Percentiles rank a stretch among this genome's conserved stretches.
phyloP scores from a whole-genome alignment of 2,329 filamentous ascomycete genomes.

The Pseudonectria buxi region DNA sequence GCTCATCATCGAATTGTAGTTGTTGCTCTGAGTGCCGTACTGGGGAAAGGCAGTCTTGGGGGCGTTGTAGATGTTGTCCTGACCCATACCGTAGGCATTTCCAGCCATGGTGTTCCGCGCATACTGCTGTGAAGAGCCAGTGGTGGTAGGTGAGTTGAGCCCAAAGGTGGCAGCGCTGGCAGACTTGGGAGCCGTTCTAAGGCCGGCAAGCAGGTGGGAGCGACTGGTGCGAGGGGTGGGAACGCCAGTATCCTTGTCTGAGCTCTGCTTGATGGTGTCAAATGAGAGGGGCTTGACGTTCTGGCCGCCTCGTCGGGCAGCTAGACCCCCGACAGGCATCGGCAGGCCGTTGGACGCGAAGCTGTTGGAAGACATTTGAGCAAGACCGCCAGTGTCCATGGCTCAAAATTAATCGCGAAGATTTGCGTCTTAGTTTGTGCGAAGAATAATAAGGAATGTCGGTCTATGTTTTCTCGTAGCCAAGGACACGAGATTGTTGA shows the following conservation, averaged over 20 bases:
- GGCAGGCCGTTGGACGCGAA: constrained; percentile 66
- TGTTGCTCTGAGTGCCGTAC: constrained; percentile 30
- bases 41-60: constrained; percentile 54
- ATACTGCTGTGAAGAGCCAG: constrained; percentile 33
- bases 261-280: constrained; percentile 62
- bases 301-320: constrained; percentile 74
- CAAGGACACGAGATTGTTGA: constrained; percentile 13
- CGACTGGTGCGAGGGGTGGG: constrained; percentile 89
- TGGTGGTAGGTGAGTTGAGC: constrained; percentile 51
- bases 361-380: constrained; percentile 95
- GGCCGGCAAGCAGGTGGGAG: constrained; percentile 85
- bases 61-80: constrained; percentile 38
- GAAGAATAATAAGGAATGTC: constrained; percentile 16
- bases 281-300: constrained; percentile 87
- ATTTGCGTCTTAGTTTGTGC: constrained; percentile 7
- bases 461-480: constrained; percentile 10
- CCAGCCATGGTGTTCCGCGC: constrained; percentile 38
- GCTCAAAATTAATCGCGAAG: constrained; percentile 31
- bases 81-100: constrained; percentile 38
- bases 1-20: constrained; percentile 25
- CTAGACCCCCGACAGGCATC: constrained; percentile 73
- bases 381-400: constrained; percentile 97
- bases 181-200: constrained; percentile 90
- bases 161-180: constrained; percentile 65
- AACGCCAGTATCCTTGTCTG: constrained; percentile 57